Percentiles rank a stretch among this genome's conserved stretches.
Evolutionary conservation across 345 rosid species (phyloP).

Genomic region (Mallotus nudiflorus): DNA sequence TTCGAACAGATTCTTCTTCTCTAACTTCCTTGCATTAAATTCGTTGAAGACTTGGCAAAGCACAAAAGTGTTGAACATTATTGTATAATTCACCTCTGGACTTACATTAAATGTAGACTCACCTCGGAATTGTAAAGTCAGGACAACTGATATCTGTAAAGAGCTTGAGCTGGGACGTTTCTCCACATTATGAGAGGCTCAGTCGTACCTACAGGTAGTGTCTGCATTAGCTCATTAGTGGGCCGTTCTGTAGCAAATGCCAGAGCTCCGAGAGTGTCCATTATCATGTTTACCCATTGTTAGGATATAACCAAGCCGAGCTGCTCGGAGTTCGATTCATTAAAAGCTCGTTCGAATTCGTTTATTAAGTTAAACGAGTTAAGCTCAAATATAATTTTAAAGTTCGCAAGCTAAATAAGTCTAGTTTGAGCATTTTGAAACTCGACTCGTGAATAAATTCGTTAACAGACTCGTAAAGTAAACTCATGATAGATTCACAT

Average conservation of each 20-base stretch:
- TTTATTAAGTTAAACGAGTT: too few species aligned
- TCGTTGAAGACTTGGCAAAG: constrained; percentile 37
- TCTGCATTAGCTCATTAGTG: constrained; percentile 27
- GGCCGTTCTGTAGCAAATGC: constrained; percentile 33
- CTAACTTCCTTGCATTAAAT: constrained; percentile 31
- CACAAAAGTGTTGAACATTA: constrained; percentile 32
- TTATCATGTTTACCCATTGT: constrained; percentile 35
- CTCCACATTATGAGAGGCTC: constrained; percentile 38
- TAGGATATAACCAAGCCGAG: too few species aligned
- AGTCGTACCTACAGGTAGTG: constrained; percentile 23
- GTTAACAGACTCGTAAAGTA: too few species aligned
- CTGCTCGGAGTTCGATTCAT: too few species aligned
- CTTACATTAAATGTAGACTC: constrained; percentile 23
- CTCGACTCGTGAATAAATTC: too few species aligned
- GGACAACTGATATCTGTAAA: constrained; percentile 19
- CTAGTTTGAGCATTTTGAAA: too few species aligned
- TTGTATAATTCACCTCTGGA: constrained; percentile 23
- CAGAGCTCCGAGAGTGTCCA: constrained; percentile 34
- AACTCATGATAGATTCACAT: too few species aligned
- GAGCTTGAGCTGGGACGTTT: constrained; percentile 29
- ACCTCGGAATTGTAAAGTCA: constrained; percentile 25
- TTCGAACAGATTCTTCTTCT: constrained; percentile 27
- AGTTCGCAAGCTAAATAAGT: too few species aligned
- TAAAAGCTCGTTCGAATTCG: too few species aligned
- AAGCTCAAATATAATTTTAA: too few species aligned